Evolutionary conservation across 23 red algal genomes (phyloP), one percentile per base, ranked within the genome.

Genomic region (Gracilaria domingensis): DNA sequence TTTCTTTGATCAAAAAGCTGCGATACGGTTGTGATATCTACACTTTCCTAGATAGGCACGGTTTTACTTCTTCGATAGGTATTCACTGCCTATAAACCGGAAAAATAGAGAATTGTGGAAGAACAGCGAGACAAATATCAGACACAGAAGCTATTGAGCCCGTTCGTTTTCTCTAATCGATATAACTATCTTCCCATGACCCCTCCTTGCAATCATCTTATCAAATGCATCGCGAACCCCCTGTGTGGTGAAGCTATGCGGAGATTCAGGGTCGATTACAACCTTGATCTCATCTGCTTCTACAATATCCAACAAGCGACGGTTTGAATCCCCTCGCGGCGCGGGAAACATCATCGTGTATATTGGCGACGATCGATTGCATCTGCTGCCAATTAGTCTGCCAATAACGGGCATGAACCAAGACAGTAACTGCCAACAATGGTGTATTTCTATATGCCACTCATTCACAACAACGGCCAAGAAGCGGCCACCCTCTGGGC

Each of bases 211-310:
- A 42, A 92, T 84, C 79, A 92, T 74, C 16, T 71, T 55, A 49
- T 95, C 59, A 80, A 95, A 95, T 8, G 84, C 93, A 5, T 81
- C 78, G 8, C 69, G 70, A 17, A 95, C 85, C 40, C 85, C 93
- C 28, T 82, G 62, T n/a, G 85, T 90, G 12, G 83, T 95, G 21
- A 95, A 85, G 21, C 62, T 37, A 58, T 80, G 61, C 21, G 85
- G 84, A 21, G 84, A 39, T 67, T 64, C 66, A 34, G 71, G 40
- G 47, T 95, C 93, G 1, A 89, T 44, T 14, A 95, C 80, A 32
- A 83, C 85, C 51, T 74, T 82, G 18, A 95, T 42, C 9, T n/a
- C 35, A 24, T 78, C 93, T 25, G 70, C 60, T 37, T 85, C 85
- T 34, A 95, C 75, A 44, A 90, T 82, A 7, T 47, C 79, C 17